Conservation (phyloP, 2,329 filamentous ascomycete genomes). For the Clonostachys rhizophaga region DNA sequence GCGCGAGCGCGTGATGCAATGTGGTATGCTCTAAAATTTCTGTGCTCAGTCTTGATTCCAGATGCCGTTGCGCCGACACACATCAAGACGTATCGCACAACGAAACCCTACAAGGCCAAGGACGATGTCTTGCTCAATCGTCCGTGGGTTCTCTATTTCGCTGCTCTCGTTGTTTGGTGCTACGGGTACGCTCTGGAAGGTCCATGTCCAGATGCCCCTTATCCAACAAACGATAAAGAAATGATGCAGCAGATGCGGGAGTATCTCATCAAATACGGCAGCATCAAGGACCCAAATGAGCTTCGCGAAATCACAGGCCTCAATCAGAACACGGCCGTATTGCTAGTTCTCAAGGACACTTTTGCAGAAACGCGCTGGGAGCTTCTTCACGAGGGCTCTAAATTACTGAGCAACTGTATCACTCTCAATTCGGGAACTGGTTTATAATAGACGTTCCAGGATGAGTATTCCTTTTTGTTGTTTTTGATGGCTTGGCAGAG, state of each 20-base stretch:
- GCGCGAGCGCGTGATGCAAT: constrained; percentile 86
- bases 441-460: constrained; percentile 11
- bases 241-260: constrained; percentile 73
- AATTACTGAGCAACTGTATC: constrained; percentile 77
- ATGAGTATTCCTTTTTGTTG: constrained; percentile 3
- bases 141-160: constrained; percentile 94
- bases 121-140: constrained; percentile 88
- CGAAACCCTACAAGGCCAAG: constrained; percentile 63
- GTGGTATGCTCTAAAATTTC: constrained; percentile 86
- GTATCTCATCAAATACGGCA: constrained; percentile 70
- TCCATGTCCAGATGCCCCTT: constrained; percentile 49
- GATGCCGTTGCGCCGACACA: constrained; percentile 25
- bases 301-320: constrained; percentile 69
- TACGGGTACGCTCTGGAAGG: constrained; percentile 92
- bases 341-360: constrained; percentile 76
- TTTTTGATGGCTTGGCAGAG: constrained; percentile 3
- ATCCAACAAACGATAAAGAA: constrained; percentile 56
- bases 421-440: constrained; percentile 23
- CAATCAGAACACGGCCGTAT: constrained; percentile 76
- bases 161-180: constrained; percentile 87
- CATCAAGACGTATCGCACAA: constrained; percentile 25
- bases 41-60: constrained; percentile 76
- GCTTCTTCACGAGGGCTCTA: constrained; percentile 80
- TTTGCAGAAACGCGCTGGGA: constrained; percentile 88
- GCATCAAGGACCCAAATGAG: constrained; percentile 70